These are phyloP conservation scores for Nannizziopsis barbatae DNA, from an alignment of 2,329 filamentous ascomycete species.

Conservation along the genomic window DNA sequence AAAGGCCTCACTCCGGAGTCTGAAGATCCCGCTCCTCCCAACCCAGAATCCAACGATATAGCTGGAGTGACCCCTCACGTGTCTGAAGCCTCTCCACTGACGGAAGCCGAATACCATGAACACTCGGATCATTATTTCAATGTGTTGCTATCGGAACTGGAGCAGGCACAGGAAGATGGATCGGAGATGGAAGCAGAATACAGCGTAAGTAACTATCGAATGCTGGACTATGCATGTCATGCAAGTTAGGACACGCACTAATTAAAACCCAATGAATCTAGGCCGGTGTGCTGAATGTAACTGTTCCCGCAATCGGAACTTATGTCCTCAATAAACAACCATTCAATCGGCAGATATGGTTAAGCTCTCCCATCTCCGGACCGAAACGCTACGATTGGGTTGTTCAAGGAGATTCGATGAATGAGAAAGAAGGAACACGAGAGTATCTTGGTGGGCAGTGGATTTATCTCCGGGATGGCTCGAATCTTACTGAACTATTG, in stretches of 20 bases:
- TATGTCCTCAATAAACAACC: conserved; percentile 99
- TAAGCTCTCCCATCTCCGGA: conserved; percentile 79
- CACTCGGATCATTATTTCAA: conserved; percentile 66
- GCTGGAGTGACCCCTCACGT: conserved; percentile 33
- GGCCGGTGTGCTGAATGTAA: conserved; percentile 76
- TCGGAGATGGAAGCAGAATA: conserved; percentile 76
- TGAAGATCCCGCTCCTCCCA: conserved; percentile 40
- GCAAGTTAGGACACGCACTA: neutral
- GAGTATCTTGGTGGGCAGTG: conserved; percentile 52
- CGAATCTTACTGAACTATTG: conserved; percentile 60
- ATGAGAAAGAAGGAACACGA: conserved; percentile 63
- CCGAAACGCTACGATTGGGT: conserved; percentile 95
- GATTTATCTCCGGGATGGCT: conserved; percentile 81
- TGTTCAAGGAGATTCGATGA: conserved; percentile 55
- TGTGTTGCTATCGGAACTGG: conserved; percentile 48
- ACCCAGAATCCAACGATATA: conserved; percentile 33
- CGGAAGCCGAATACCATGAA: conserved; percentile 62
- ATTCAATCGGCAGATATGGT: conserved; percentile 94
- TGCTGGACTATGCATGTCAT: neutral
- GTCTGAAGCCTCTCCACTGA: conserved; percentile 52
- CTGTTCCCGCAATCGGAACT: conserved; percentile 57
- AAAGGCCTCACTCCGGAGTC: conserved; percentile 53
- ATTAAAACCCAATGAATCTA: conserved; percentile 32
- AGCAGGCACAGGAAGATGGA: conserved; percentile 62
- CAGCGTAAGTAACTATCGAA: conserved; percentile 49